A percentile compares a stretch with the other conserved stretches of the same genome.
phyloP scores from a whole-genome alignment of 2,329 filamentous ascomycete species.

The Fusarium xylarioides region DNA sequence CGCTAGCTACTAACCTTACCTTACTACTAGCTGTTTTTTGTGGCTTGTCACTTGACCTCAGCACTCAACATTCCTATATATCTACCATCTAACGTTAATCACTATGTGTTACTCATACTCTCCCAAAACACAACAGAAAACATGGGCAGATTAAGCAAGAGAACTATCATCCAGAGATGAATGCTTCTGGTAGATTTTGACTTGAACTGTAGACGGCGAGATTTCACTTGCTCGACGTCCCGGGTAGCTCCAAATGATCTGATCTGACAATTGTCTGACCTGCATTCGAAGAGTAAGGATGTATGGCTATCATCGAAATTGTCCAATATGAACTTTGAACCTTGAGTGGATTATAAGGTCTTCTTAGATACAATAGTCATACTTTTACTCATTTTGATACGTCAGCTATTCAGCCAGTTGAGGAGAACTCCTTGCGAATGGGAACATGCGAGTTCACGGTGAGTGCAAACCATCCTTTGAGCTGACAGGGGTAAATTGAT shows the following conservation, averaged over 20 bases:
- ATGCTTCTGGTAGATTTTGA: background rate
- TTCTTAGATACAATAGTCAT: no score
- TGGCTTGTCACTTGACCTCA: slow-evolving; percentile 34
- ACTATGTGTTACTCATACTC: background rate
- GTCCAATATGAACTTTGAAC: background rate
- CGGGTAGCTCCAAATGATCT: background rate
- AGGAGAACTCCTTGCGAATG: background rate
- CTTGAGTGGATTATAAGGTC: background rate
- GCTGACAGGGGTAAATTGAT: no score
- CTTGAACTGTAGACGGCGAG: background rate
- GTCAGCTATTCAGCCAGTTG: background rate
- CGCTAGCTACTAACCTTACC: background rate
- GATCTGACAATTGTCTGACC: background rate
- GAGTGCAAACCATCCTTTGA: background rate
- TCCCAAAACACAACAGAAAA: background rate
- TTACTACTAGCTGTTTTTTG: background rate
- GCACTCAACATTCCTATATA: background rate
- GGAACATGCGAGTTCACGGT: background rate
- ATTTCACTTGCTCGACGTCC: background rate
- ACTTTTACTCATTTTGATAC: background rate
- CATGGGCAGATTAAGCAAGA: background rate
- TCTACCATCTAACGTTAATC: background rate
- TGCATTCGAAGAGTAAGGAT: background rate
- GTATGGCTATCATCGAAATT: background rate
- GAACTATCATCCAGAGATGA: background rate